Conservation (phyloP, 768 basidiomycete species). For the Lactarius evosmus region DNA sequence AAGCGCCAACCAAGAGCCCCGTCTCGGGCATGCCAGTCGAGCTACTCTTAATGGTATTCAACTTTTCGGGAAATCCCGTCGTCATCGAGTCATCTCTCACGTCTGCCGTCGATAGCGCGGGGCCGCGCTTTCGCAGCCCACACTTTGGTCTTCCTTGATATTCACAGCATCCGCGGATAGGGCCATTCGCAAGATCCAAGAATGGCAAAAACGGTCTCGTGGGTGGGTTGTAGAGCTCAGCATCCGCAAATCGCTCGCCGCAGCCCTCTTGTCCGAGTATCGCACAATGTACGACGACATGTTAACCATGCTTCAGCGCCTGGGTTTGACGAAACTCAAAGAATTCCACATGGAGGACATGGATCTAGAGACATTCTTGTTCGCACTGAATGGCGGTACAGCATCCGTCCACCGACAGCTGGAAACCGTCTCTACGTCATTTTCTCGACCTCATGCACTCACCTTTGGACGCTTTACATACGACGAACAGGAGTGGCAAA, state of each 20-base stretch:
- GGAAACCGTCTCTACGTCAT: conserved; percentile 11
- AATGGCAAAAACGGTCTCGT: conserved; percentile 59
- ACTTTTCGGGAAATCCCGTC: too few species aligned
- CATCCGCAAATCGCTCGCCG: conserved; percentile 14
- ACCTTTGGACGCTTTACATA: not conserved
- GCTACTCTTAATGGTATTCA: too few species aligned
- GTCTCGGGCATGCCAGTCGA: too few species aligned
- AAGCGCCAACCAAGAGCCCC: conserved; percentile 1
- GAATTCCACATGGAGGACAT: conserved; percentile 9
- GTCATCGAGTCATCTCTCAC: conserved; percentile 64
- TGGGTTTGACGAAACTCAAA: too few species aligned
- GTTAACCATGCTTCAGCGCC: too few species aligned
- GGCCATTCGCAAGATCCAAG: conserved; percentile 49
- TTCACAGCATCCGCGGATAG: conserved; percentile 40
- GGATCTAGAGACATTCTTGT: conserved; percentile 4
- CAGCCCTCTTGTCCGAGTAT: too few species aligned
- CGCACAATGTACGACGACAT: too few species aligned
- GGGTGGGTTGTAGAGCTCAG: conserved; percentile 40
- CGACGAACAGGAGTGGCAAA: not conserved
- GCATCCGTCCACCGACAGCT: not conserved
- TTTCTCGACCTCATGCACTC: not conserved
- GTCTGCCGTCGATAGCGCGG: conserved; percentile 64
- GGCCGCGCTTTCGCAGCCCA: conserved; percentile 48
- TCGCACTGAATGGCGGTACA: not conserved
- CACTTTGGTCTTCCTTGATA: conserved; percentile 59